Conservation (phyloP, 805 yeast genomes). For the Candida pini region DNA sequence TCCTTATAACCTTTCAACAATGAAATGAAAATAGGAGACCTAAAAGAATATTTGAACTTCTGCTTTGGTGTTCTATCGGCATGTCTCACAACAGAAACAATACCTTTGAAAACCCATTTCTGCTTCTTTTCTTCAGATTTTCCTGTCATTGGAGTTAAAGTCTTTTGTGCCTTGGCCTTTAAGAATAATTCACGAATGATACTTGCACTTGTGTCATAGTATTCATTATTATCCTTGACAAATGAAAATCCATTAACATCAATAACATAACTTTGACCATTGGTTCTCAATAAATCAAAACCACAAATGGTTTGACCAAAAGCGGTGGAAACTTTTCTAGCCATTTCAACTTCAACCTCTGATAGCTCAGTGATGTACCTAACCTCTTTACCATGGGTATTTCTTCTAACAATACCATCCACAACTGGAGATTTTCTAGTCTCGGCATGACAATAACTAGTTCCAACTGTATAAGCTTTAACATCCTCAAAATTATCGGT, state of each 20-base stretch:
- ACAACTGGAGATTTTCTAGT: constrained; percentile 98
- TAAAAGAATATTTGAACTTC: constrained; percentile 92
- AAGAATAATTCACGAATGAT: constrained; percentile 72
- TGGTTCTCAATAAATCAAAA: constrained; percentile 85
- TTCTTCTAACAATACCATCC: constrained; percentile 97
- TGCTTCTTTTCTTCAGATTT: constrained; percentile 59
- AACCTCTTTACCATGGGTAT: constrained; percentile 95
- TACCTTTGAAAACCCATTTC: constrained; percentile 95
- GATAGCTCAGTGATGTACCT: constrained; percentile 80
- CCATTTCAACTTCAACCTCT: constrained; percentile 73
- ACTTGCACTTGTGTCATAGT: constrained; percentile 77
- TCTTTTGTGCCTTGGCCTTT: constrained; percentile 49
- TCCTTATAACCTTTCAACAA: constrained; percentile 90
- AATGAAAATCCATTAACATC: constrained; percentile 98
- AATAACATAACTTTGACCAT: constrained; percentile 85
- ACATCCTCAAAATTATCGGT: constrained; percentile 98
- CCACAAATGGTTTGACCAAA: constrained; percentile 97
- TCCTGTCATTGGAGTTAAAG: constrained; percentile 28
- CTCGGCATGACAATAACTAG: constrained; percentile 90
- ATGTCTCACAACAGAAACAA: constrained; percentile 88
- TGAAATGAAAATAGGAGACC: constrained; percentile 79
- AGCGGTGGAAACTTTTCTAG: constrained; percentile 62
- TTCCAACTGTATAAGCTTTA: constrained; percentile 96
- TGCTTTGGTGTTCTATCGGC: constrained; percentile 99
- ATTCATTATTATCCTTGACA: constrained; percentile 84